Base-by-base conservation (phyloP, 139 green algal genomes). In the Coelastrella sp. region DNA sequence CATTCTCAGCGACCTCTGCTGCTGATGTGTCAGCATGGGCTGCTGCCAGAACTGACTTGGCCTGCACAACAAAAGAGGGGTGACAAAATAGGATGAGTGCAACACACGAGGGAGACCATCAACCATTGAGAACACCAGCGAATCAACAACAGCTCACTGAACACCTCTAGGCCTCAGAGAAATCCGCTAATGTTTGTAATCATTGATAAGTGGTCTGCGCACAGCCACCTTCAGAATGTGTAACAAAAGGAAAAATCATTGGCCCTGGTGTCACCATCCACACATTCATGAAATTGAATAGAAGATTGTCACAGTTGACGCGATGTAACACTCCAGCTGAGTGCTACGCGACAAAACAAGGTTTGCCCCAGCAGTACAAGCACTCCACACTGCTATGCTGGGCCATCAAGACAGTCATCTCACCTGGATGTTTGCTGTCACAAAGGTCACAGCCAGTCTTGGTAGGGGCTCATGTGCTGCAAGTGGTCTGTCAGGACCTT, bases 161-260 rank as follows among this genome's bases (percentile, higher is more conserved):
- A 3, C 40, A 35, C n/a, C n/a, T n/a, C n/a, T n/a, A 51, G 73
- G 89, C 89, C 86, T 92, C 89, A 92, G 64, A 90, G 89, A 92
- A 92, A 92, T 92, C 87, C 89, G 89, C 89, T 91, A 91, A 87
- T 86, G 63, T 71, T 88, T 51, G 69, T 89, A 86, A 86, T 85
- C 88, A 89, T 30, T 57, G 62, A 34, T 40, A 63, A 64, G 40
- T 11, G 41, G 5, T 4, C 82, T 50, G 40, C 82, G 59, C 64
- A 76, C 81, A 78, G 53, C 45, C 32, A 63, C 37, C 27, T 79
- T 90, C 83, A 86, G 68, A 75, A 80, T 91, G 88, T 91, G 88
- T 91, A 91, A 91, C 88, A 91, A 80, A 69, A 23, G 32, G 38
- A 48, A 48, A 83, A 66, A 91, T 91, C 88, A 91, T 63, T 60